Evolutionary conservation across 495 filamentous ascomycete species (phyloP).

Genomic region (Trichoderma erinaceum): DNA sequence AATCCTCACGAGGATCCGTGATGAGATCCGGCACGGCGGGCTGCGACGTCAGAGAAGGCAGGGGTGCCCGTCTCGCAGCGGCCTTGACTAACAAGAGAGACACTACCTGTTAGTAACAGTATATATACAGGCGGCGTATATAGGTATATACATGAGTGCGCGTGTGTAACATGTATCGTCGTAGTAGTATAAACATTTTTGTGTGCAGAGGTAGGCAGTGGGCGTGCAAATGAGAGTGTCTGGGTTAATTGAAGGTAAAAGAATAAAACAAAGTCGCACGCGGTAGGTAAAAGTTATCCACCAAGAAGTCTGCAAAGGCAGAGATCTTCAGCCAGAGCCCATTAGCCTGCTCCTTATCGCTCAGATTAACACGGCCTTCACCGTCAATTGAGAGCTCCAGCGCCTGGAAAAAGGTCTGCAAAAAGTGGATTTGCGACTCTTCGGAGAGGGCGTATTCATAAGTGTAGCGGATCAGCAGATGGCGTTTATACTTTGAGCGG

Average conservation of each 20-base stretch:
- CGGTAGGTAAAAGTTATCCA: constrained; percentile 28
- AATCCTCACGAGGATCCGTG: constrained; percentile 22
- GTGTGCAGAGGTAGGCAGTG: too few relatives aligned
- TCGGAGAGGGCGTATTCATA: constrained; percentile 27
- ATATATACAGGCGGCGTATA: too few relatives aligned
- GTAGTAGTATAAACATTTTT: too few relatives aligned
- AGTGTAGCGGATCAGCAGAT: constrained; percentile 25
- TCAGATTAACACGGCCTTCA: constrained; percentile 21
- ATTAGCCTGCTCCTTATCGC: constrained; percentile 6
- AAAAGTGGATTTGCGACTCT: constrained; percentile 24
- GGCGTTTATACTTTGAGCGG: constrained; percentile 18
- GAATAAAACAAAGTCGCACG: constrained; percentile 16
- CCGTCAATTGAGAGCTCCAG: constrained; percentile 21
- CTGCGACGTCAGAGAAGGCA: not conserved
- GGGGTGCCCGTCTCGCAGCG: too few relatives aligned
- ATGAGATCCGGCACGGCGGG: not conserved
- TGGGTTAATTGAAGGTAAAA: not conserved
- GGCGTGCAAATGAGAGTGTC: too few relatives aligned
- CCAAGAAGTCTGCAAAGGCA: constrained; percentile 26
- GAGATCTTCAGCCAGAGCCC: constrained; percentile 18
- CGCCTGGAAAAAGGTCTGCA: constrained; percentile 24
- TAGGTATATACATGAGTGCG: too few relatives aligned
- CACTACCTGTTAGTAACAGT: too few relatives aligned
- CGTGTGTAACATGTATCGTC: too few relatives aligned
- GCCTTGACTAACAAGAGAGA: not conserved